Evolutionary conservation across 2,329 filamentous ascomycete species (phyloP).

Genomic region (Immersiporthe knoxdaviesiana): DNA sequence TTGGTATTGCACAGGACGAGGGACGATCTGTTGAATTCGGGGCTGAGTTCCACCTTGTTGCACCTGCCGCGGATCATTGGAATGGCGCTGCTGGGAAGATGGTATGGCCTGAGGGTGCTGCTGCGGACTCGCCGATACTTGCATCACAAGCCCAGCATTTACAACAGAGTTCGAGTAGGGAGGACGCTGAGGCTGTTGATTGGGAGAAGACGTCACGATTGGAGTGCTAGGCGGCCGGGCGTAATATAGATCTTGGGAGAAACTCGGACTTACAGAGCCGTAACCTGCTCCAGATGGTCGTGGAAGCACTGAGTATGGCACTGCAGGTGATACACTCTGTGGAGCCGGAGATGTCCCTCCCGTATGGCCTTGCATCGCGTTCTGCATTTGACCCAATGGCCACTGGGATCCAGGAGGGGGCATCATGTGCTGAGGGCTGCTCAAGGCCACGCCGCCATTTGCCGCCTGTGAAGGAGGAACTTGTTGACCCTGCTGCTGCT

Average conservation of each 20-base stretch:
- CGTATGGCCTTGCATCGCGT: neutral
- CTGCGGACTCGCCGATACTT: neutral
- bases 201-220: neutral
- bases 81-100: neutral
- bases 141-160: neutral
- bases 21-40: neutral
- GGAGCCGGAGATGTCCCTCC: constrained; percentile 1
- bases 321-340: neutral
- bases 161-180: constrained; percentile 11
- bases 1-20: neutral
- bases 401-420: constrained; percentile 4
- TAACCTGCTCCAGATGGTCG: neutral
- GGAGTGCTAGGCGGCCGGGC: neutral
- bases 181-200: neutral
- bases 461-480: neutral
- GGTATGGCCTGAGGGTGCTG: neutral
- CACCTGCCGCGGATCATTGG: neutral
- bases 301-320: neutral
- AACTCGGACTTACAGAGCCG: constrained; percentile 1
- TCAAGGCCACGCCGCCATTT: neutral
- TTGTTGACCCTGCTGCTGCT: constrained; percentile 4
- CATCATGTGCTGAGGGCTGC: neutral
- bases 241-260: neutral
- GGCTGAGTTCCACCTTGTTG: neutral
- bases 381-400: constrained; percentile 22